These are phyloP conservation scores for Zangia roseola DNA, from an alignment of 768 basidiomycete species.

Conservation along the genomic window DNA sequence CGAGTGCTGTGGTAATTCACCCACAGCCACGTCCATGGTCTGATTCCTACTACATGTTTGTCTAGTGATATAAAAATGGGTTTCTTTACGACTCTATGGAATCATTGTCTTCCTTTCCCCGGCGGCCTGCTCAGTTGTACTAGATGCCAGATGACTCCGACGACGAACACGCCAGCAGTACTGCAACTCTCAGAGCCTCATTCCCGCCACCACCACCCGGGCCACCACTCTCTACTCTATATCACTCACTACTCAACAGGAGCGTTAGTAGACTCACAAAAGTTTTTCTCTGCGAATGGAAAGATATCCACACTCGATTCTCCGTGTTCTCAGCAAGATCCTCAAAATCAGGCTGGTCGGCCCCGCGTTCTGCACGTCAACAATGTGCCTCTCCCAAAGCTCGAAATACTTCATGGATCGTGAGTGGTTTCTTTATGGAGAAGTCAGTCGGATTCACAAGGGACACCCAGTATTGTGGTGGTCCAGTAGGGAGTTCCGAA, in stretches of 20 bases:
- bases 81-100: no score
- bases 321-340: constrained; percentile 28
- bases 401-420: constrained; percentile 30
- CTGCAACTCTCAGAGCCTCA: no score
- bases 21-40: no score
- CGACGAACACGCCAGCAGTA: no score
- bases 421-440: constrained; percentile 5
- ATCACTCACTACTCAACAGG: constrained; percentile 8
- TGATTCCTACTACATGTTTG: no score
- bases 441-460: background rate
- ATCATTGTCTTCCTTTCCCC: no score
- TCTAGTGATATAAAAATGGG: no score
- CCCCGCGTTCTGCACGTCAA: constrained; percentile 28
- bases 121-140: no score
- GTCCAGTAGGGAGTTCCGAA: constrained; percentile 8
- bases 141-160: no score
- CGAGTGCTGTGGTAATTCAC: no score
- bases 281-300: constrained; percentile 25
- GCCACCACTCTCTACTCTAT: no score
- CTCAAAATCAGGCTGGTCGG: constrained; percentile 2
- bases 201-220: no score
- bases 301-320: constrained; percentile 30
- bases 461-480: constrained; percentile 12
- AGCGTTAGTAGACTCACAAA: constrained; percentile 20
- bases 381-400: constrained; percentile 24